Evolutionary conservation across 352 stramenopile species (phyloP), one percentile per base, ranked within the genome.

Genomic region (Phytophthora pinifolia): DNA sequence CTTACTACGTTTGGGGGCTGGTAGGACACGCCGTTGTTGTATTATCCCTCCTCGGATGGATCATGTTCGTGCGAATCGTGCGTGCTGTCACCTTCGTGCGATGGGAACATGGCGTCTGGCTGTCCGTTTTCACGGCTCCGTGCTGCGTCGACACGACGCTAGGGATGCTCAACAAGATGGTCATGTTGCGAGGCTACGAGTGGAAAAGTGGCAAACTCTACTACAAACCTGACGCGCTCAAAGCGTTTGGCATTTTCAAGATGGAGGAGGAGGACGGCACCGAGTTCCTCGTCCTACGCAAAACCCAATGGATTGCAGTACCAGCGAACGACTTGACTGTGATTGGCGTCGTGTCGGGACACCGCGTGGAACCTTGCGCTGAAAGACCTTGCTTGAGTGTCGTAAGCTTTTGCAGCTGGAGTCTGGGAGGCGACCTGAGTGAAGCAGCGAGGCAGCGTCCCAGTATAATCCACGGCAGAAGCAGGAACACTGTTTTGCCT

Each of bases 381-480:
- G 50, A 70, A 25, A 33, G 56, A 12, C 42, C 56, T 8, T 65
- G 56, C 9, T 29, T 38, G 12, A 48, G 48, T 7, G 38, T 60
- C 1, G 42, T 65, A 9, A 54, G 49, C 18, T 65, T 65, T 34
- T 39, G 38, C 12, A 13, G 45, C 25, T 33, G 9, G 12, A 44
- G 30, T 42, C 46, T 65, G 2, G 56, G 54, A 17, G 46, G 54
- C 9, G 27, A 35, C 31, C 33, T 55, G 6, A 45, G 18, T 50
- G 39, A 57, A 56, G 49, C 54, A 37, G 47, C 46, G 25, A 49
- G 31, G 9, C 31, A 49, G 25, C 37, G 3, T 30, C 22, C 54
- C 54, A 46, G 53, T 7, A 13, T 61, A 3, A 53, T 61, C 32
- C 53, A 61, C 31, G 53, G 53, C n/a, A 52, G 53, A 18, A 61